A percentile compares a stretch with the other conserved stretches of the same genome.
Evolutionary conservation across 208 protist genomes (phyloP).

Genomic region (Trypanosoma boissoni): DNA sequence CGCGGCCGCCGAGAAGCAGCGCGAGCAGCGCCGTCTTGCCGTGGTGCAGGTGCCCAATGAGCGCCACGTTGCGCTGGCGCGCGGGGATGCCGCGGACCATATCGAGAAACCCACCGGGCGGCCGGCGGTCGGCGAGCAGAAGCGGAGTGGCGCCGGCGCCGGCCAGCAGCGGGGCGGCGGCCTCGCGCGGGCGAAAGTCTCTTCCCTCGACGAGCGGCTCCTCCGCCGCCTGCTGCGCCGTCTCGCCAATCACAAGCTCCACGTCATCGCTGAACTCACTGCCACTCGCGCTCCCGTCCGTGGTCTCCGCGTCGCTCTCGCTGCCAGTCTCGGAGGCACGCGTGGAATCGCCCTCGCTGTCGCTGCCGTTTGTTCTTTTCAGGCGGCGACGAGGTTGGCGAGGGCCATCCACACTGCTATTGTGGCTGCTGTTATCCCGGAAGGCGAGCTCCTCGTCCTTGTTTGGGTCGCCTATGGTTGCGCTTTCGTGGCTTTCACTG

Average conservation of each 20-base stretch:
- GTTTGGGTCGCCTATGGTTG: too few relatives aligned
- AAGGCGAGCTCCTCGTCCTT: too few relatives aligned
- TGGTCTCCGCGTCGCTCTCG: not conserved
- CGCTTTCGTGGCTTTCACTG: constrained; percentile 14
- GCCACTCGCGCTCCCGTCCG: not conserved
- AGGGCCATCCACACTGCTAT: too few relatives aligned
- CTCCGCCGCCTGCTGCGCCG: constrained; percentile 50
- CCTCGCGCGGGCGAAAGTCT: constrained; percentile 42
- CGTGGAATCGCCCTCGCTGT: too few relatives aligned
- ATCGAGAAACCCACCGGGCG: constrained; percentile 30
- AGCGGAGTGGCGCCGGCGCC: not conserved
- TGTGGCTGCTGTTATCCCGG: too few relatives aligned
- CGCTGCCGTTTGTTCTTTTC: too few relatives aligned
- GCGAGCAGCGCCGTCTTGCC: constrained; percentile 98
- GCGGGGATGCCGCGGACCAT: constrained; percentile 50
- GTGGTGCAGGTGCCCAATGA: constrained; percentile 95
- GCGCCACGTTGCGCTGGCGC: constrained; percentile 92
- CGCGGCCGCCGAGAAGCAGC: constrained; percentile 38
- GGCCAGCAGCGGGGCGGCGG: constrained; percentile 27
- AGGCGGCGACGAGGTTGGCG: too few relatives aligned
- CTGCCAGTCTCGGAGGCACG: constrained; percentile 1
- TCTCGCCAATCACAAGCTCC: constrained; percentile 80
- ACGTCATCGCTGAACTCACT: constrained; percentile 76
- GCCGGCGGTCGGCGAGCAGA: not conserved
- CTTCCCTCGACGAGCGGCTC: constrained; percentile 61